Base-by-base conservation (phyloP, 805 yeast species). In the Lipomyces mesembrius region DNA sequence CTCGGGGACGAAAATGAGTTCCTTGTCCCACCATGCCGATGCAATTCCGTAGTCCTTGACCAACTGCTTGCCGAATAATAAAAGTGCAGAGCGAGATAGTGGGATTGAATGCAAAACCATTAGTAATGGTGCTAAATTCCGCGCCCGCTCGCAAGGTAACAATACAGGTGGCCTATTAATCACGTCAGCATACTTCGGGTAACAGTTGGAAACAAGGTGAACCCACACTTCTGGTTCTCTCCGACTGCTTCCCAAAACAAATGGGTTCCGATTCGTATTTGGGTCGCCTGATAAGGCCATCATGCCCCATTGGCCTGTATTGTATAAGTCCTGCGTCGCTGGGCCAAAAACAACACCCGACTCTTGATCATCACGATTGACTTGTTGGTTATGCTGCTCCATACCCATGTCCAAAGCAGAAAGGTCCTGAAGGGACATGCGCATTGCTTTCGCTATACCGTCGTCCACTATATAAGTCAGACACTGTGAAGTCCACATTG, bases 101-200 rank as follows among this genome's bases (percentile, higher is more conserved):
- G 79, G 79, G 37, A 77, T 74, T 6, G 71, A 51, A 57, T 76
- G 79, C 43, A 76, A 57, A 29, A 77, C 70, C 22, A 69, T 66
- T 39, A 77, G 64, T 49, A 75, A 60, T 1, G 77, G 74, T 2
- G 75, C 75, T 5, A 77, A 57, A 22, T 68, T 64, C 3, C 43
- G 56, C 22, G 59, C 60, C 17, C 35, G 29, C 12, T 35, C 51
- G 54, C 57, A 27, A 12, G 69, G 66, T 11, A 62, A 49, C n/a
- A 65, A 62, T 12, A 63, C 37, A 5, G 71, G 62, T 9, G 60
- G 62, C 54, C 67, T 60, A 12, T 25, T 27, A 17, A 29, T n/a
- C 35, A 5, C 3, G 39, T 51, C 27, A 61, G 27, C 27, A 8
- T 49, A 29, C 22, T 25, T 51, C 43, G 32, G 9, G 5, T 25